Evolutionary conservation across 2,329 filamentous ascomycete genomes (phyloP).

Genomic region (Fusarium sp.): DNA sequence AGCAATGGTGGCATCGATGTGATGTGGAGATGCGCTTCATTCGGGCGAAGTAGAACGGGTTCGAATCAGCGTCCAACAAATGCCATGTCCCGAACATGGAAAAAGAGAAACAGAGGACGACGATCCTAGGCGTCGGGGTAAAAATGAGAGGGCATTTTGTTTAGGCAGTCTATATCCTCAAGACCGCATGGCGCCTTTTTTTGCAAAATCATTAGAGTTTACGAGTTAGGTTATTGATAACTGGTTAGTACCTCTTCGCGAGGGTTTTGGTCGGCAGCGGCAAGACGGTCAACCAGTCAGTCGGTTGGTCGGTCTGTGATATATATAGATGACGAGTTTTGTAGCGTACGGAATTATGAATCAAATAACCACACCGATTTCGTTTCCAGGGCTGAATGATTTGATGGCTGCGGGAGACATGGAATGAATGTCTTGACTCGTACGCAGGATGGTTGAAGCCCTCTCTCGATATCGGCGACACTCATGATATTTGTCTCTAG

Average conservation of each 20-base stretch:
- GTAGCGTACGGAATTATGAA: constrained; percentile 3
- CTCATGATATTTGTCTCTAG: background rate
- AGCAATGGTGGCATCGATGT: constrained; percentile 12
- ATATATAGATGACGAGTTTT: background rate
- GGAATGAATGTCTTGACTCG: constrained; percentile 3
- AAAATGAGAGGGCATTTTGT: constrained; percentile 34
- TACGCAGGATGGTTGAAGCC: background rate
- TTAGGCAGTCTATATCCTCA: constrained; percentile 37
- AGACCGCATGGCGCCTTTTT: constrained; percentile 28
- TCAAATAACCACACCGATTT: background rate
- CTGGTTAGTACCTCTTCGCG: background rate
- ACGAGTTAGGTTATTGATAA: constrained; percentile 1
- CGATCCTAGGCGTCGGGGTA: constrained; percentile 28
- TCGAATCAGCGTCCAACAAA: constrained; percentile 4
- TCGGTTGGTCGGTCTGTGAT: background rate
- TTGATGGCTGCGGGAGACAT: constrained; percentile 10
- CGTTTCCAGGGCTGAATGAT: background rate
- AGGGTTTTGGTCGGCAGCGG: background rate
- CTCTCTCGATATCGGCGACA: background rate
- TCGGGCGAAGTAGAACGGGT: background rate
- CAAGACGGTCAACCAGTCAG: background rate
- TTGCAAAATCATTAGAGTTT: constrained; percentile 34
- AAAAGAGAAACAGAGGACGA: constrained; percentile 26
- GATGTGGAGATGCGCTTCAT: constrained; percentile 1
- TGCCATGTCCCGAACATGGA: background rate